phyloP scores from a whole-genome alignment of 2,329 filamentous ascomycete genomes.

The Fusarium sp. region DNA sequence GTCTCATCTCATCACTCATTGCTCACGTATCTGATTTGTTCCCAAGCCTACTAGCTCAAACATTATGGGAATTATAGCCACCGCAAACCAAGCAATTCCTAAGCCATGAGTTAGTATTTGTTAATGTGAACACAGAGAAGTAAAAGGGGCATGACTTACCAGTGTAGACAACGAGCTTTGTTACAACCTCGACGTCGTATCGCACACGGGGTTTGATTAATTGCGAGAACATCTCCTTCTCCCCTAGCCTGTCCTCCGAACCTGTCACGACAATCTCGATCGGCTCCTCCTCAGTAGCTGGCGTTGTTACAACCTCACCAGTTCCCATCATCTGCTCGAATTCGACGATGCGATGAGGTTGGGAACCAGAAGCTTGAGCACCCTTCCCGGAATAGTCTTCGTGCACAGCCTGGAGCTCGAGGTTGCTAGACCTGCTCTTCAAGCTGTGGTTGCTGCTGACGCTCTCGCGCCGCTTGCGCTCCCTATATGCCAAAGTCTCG shows the following conservation, averaged over 20 bases:
- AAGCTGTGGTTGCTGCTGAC: slow-evolving; percentile 66
- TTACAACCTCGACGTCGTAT: slow-evolving; percentile 99
- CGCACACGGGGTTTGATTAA: slow-evolving; percentile 89
- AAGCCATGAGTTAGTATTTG: slow-evolving; percentile 18
- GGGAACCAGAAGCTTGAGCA: slow-evolving; percentile 62
- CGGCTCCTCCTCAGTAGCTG: slow-evolving; percentile 51
- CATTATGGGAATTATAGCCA: slow-evolving; percentile 80
- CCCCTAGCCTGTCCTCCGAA: slow-evolving; percentile 69
- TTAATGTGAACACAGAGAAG: not conserved
- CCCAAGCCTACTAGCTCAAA: slow-evolving; percentile 75
- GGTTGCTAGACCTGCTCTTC: slow-evolving; percentile 61
- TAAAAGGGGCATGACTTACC: slow-evolving; percentile 66
- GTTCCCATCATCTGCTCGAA: slow-evolving; percentile 83
- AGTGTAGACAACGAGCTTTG: slow-evolving; percentile 94
- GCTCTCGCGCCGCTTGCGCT: slow-evolving; percentile 72
- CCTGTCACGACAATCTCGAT: slow-evolving; percentile 54
- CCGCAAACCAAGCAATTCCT: slow-evolving; percentile 88
- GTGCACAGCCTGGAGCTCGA: slow-evolving; percentile 59
- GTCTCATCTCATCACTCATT: slow-evolving; percentile 42
- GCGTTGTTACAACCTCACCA: slow-evolving; percentile 64
- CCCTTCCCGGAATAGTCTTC: slow-evolving; percentile 58
- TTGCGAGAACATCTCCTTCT: slow-evolving; percentile 86
- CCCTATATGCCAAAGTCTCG: slow-evolving; percentile 92
- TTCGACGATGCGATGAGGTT: slow-evolving; percentile 68
- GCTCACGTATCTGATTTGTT: slow-evolving; percentile 56